These are phyloP conservation scores for Aspergillus avenaceus DNA, from an alignment of 495 filamentous ascomycete genomes.

Conservation along the genomic window DNA sequence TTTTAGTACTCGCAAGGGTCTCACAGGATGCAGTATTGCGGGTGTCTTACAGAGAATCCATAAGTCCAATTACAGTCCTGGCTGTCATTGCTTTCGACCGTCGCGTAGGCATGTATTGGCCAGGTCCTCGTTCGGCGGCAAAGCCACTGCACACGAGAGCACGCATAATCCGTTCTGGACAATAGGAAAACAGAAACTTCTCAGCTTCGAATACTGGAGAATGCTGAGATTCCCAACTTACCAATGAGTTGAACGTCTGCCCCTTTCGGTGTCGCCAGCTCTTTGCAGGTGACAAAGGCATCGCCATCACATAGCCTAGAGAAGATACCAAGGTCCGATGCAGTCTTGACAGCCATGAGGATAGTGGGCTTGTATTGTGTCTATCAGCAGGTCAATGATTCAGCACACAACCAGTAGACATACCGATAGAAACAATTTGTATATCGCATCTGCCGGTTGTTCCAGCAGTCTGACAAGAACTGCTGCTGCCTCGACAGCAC, in stretches of 20 bases:
- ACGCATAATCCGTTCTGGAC: conserved; percentile 19
- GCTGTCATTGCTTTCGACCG: conserved; percentile 16
- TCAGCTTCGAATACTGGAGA: background rate
- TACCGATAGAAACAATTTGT: conserved; percentile 17
- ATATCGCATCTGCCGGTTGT: conserved; percentile 13
- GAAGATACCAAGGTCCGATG: conserved; percentile 16
- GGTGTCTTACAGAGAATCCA: conserved; percentile 15
- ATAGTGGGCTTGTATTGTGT: conserved; percentile 12
- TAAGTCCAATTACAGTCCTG: conserved; percentile 3
- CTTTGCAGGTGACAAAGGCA: background rate
- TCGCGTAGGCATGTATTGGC: conserved; percentile 9
- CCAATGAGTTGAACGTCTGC: conserved; percentile 13
- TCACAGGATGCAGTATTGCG: too few relatives aligned
- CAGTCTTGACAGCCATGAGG: conserved; percentile 20
- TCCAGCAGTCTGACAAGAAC: conserved; percentile 13
- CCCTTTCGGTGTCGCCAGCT: conserved; percentile 7
- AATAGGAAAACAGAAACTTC: too few relatives aligned
- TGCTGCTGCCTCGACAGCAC: too few relatives aligned
- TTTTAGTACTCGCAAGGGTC: too few relatives aligned
- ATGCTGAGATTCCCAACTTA: conserved; percentile 2
- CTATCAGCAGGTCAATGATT: background rate
- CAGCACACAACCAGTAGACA: background rate
- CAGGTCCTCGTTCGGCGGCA: conserved; percentile 7
- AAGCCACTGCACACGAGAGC: conserved; percentile 12
- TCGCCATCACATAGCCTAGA: background rate